Base-by-base conservation (phyloP, 2,329 filamentous ascomycete genomes). In the Neofusicoccum umdonicola region DNA sequence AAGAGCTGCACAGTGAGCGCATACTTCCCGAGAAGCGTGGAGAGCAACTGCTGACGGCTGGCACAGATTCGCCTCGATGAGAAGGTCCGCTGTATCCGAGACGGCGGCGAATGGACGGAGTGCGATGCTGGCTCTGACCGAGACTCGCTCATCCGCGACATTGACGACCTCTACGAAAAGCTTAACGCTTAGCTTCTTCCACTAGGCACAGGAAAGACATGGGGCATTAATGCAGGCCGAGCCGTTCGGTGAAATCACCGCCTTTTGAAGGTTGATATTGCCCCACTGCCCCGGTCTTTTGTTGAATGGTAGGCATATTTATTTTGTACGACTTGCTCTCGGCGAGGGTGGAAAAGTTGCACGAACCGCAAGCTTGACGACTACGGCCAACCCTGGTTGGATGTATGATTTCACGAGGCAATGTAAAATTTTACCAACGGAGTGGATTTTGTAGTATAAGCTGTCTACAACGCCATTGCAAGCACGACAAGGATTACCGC, bases 21-120 rank as follows among this genome's bases (percentile, higher is more conserved):
- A 8, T n/a, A n/a, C 6, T 39, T 31, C 5, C n/a, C 3, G 11
- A 15, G 11, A 31, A 27, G 13, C 34, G 9, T 13, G 4, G 7
- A 17, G 35, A 9, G 13, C 1, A 31, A 31, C 9, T 13, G 7
- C 41, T 57, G 37, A 68, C 50, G 69, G n/a, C 12, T 11, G 50
- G 12, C 11, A 45, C 27, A 63, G 61, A 54, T 84, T 8, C 73
- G 94, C 57, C 79, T 99, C 56, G 84, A 96, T 73, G 84, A 91
- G 64, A 82, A 94, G 75, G 82, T 91, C 63, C 91, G 95, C 81
- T 99, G 95, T 79, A 85, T 98, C 68, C 85, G 89, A 58, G 93
- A 98, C 75, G 86, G 80, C 27, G 90, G 89, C 12, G 74, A 90
- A 72, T 98, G 93, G 92, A 89, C 81, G 65, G 85, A 95, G 69